These are phyloP conservation scores for Vaccinium vitisidaea DNA, from an alignment of 148 eudicot genomes.

Conservation along the genomic window DNA sequence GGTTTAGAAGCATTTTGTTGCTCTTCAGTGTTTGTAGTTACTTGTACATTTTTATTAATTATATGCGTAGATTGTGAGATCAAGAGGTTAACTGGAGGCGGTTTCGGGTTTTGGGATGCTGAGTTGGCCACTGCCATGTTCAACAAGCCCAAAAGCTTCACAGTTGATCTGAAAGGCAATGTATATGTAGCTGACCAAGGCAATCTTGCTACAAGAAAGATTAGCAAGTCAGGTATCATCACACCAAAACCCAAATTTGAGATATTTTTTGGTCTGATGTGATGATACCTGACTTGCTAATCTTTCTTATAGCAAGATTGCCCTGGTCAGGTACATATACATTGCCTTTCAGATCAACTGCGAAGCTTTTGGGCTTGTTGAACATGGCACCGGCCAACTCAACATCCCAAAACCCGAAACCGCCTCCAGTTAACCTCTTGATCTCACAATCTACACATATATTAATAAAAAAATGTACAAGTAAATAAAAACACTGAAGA, in stretches of 20 bases:
- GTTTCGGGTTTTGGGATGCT: slow-evolving; percentile 50
- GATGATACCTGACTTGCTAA: slow-evolving; percentile 55
- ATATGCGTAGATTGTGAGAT: slow-evolving; percentile 42
- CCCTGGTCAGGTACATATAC: slow-evolving; percentile 62
- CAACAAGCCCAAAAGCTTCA: slow-evolving; percentile 60
- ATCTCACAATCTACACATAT: slow-evolving; percentile 42
- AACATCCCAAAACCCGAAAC: slow-evolving; percentile 50
- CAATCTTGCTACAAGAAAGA: slow-evolving; percentile 61
- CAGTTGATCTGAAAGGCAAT: slow-evolving; percentile 67
- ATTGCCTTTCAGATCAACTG: slow-evolving; percentile 67
- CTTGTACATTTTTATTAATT: background rate
- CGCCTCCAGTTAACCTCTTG: slow-evolving; percentile 55
- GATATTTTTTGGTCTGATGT: background rate
- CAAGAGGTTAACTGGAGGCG: slow-evolving; percentile 55
- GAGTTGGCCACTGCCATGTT: slow-evolving; percentile 50
- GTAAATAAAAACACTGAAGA: background rate
- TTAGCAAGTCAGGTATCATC: slow-evolving; percentile 54
- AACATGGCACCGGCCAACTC: slow-evolving; percentile 49
- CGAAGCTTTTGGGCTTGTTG: slow-evolving; percentile 61
- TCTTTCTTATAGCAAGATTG: slow-evolving; percentile 60
- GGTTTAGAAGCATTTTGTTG: background rate
- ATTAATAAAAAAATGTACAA: background rate
- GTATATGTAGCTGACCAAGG: slow-evolving; percentile 62
- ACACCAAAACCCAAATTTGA: background rate
- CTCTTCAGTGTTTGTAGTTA: background rate